Conservation (phyloP, 768 basidiomycete species). For the Crassisporium funariophilum region DNA sequence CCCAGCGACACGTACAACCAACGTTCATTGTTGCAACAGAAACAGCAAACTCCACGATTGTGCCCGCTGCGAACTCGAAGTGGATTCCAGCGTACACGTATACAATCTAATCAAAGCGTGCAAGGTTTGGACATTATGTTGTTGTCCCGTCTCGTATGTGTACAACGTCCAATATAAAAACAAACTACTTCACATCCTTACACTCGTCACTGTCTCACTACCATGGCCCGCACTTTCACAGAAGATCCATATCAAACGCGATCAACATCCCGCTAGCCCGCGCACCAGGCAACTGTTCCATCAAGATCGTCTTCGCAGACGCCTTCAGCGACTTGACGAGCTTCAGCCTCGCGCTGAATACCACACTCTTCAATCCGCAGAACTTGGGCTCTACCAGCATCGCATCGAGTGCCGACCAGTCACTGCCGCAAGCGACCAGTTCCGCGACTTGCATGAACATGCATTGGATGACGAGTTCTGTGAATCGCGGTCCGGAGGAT, state of each 20-base stretch:
- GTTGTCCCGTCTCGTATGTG: too few species aligned
- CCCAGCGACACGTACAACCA: too few species aligned
- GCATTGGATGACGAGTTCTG: slow-evolving; percentile 18
- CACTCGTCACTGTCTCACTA: too few species aligned
- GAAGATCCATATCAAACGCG: slow-evolving; percentile 11
- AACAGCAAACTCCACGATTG: too few species aligned
- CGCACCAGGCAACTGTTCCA: slow-evolving; percentile 16
- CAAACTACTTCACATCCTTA: too few species aligned
- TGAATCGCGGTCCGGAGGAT: slow-evolving; percentile 15
- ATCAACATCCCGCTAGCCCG: slow-evolving; percentile 15
- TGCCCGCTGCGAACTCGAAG: too few species aligned
- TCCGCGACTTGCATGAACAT: slow-evolving; percentile 22
- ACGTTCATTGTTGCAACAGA: too few species aligned
- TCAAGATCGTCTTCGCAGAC: slow-evolving; percentile 12
- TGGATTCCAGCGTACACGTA: too few species aligned
- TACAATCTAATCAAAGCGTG: too few species aligned
- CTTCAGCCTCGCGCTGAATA: slow-evolving; percentile 14
- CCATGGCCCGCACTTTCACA: too few species aligned
- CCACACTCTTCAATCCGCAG: slow-evolving; percentile 9
- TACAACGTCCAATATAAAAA: too few species aligned
- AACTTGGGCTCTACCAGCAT: slow-evolving; percentile 10
- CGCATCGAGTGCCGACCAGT: slow-evolving; percentile 19
- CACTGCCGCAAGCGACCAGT: slow-evolving; percentile 16
- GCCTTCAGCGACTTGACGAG: slow-evolving; percentile 3
- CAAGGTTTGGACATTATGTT: too few species aligned